Evolutionary conservation across 192 early-diverging fungal species (phyloP), one percentile per base, ranked within the genome.

Genomic region (Spizellomyces punctatus): DNA sequence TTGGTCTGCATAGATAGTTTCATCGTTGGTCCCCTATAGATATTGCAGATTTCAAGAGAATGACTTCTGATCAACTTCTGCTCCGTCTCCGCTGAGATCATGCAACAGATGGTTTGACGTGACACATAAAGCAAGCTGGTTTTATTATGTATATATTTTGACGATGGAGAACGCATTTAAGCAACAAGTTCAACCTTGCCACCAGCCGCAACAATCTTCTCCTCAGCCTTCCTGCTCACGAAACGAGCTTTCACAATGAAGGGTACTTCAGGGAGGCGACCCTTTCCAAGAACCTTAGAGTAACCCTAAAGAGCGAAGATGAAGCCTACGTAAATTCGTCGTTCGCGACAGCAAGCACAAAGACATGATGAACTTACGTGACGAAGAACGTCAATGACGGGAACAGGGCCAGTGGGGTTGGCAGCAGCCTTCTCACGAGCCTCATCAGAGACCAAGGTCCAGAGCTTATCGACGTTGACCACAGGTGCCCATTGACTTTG

Each of bases 161-260:
- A 54, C 50, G 17, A 54, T 36, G 27, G 27, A 36, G 27, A 36
- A 0, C 27, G 27, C 27, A 36, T 76, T 81, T 82, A 86, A 49
- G 85, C 85, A 73, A 81, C 69, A 55, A 86, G 78, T 74, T 86
- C 85, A 50, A 86, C 85, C 73, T 81, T 78, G 46, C 97, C 97
- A 86, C 97, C 97, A 76, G 87, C 95, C 77, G 86, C 91, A 86
- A 96, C 93, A 89, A 99, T 97, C 94, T 99, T 99, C 86, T 96
- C 88, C 90, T 99, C 97, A 57, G 97, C 97, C 76, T 84, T 81
- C 80, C 89, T 86, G 80, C 91, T 93, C 78, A 99, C 93, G 71
- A 87, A 94, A 66, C 95, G 88, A 72, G 97, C 87, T 85, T 95
- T 95, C 82, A 99, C 91, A 78, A 99, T 97, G 85, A 96, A 89